A percentile compares a stretch with the other conserved stretches of the same genome.
phyloP scores from a whole-genome alignment of 2,329 filamentous ascomycete species.

The Cladorrhinum sp. region DNA sequence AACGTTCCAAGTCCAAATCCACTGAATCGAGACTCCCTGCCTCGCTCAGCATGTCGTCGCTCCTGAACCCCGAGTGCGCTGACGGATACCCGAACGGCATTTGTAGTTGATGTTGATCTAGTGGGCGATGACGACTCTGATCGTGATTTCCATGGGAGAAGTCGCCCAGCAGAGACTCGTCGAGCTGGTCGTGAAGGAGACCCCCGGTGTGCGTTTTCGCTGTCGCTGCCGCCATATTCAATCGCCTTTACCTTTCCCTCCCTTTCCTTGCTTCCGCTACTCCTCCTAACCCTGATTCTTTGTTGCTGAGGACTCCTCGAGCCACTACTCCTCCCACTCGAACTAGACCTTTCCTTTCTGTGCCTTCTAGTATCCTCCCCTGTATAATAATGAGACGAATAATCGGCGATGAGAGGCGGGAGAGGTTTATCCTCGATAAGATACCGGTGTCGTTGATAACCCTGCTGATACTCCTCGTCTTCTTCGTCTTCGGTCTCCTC shows the following conservation, averaged over 20 bases:
- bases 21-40: slow-evolving; percentile 36
- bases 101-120: slow-evolving; percentile 6
- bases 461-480: slow-evolving; percentile 13
- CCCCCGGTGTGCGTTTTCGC: slow-evolving; percentile 21
- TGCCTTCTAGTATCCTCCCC: neutral
- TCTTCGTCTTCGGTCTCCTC: slow-evolving; percentile 22
- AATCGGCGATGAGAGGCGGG: slow-evolving; percentile 19
- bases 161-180: slow-evolving; percentile 51
- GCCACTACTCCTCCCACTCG: neutral
- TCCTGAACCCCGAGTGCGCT: slow-evolving; percentile 43
- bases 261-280: slow-evolving; percentile 18
- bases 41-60: slow-evolving; percentile 37
- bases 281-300: slow-evolving; percentile 12
- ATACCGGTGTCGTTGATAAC: slow-evolving; percentile 10
- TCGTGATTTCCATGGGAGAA: slow-evolving; percentile 42
- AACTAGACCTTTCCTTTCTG: neutral
- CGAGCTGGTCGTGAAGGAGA: slow-evolving; percentile 32
- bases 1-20: slow-evolving; percentile 38
- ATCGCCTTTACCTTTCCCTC: slow-evolving; percentile 9
- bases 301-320: slow-evolving; percentile 8
- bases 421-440: slow-evolving; percentile 22
- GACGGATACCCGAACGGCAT: slow-evolving; percentile 40
- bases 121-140: slow-evolving; percentile 23
- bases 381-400: slow-evolving; percentile 20
- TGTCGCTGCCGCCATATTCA: slow-evolving; percentile 26